Percentiles rank a stretch among this genome's conserved stretches.
These are phyloP conservation scores for Colletotrichum magnum DNA, from an alignment of 2,329 filamentous ascomycete genomes.

Conservation along the genomic window DNA sequence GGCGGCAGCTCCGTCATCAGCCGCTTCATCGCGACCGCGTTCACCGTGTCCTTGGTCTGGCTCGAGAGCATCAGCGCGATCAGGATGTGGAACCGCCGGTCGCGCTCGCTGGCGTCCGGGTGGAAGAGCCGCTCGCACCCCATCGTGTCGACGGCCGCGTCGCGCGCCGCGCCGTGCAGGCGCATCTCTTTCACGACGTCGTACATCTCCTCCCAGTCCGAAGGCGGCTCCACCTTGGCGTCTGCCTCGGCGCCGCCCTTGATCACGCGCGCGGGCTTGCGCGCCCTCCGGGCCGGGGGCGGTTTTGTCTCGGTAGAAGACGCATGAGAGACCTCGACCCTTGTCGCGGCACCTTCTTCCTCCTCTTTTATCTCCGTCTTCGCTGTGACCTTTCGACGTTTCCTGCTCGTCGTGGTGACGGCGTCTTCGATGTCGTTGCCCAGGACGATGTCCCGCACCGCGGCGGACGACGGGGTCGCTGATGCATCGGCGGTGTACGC, in stretches of 20 bases:
- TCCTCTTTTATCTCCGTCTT: constrained; percentile 48
- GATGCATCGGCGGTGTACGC: constrained; percentile 50
- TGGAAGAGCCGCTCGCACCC: constrained; percentile 86
- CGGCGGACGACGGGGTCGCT: constrained; percentile 37
- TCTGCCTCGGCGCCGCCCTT: constrained; percentile 57
- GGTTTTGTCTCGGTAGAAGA: constrained; percentile 22
- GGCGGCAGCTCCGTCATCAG: constrained; percentile 81
- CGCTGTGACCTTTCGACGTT: constrained; percentile 61
- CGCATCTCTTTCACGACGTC: constrained; percentile 83
- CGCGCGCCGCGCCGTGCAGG: constrained; percentile 64
- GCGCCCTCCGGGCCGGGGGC: constrained; percentile 49
- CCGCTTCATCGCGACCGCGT: constrained; percentile 83
- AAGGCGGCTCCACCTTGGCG: constrained; percentile 70
- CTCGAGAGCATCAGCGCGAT: constrained; percentile 91
- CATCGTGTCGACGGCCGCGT: constrained; percentile 97
- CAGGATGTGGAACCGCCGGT: constrained; percentile 87
- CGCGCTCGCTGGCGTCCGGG: constrained; percentile 61
- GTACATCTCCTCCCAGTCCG: constrained; percentile 90
- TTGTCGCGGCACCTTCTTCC: constrained; percentile 34
- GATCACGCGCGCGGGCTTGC: constrained; percentile 61
- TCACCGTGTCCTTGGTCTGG: constrained; percentile 95
- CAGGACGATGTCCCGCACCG: constrained; percentile 16
- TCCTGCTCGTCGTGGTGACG: constrained; percentile 54
- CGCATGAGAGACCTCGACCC: constrained; percentile 45
- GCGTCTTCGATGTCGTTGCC: constrained; percentile 72